These are phyloP conservation scores for Gaultheria prostrata DNA, from an alignment of 148 eudicot species.

Conservation along the genomic window DNA sequence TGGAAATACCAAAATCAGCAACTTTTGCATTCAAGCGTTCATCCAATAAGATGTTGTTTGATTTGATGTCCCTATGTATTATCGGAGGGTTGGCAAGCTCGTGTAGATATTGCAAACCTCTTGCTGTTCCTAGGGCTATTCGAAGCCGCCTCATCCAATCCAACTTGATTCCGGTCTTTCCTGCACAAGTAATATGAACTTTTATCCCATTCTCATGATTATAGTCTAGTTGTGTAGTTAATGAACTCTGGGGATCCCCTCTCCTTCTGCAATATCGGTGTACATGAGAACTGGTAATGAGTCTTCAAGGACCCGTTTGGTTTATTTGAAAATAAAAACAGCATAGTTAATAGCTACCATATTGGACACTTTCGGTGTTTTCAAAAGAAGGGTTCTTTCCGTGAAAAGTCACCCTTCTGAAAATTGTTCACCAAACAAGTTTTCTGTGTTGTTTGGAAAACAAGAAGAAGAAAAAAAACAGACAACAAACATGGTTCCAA, in stretches of 20 bases:
- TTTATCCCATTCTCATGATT: background rate
- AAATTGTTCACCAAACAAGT: background rate
- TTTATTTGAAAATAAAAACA: background rate
- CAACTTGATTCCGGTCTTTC: constrained; percentile 45
- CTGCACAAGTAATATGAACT: constrained; percentile 20
- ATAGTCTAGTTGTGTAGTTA: background rate
- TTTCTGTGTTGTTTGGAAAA: background rate
- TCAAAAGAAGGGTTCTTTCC: background rate
- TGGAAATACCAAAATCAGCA: constrained; percentile 58
- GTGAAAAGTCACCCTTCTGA: background rate
- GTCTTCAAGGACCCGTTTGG: background rate
- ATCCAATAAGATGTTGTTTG: constrained; percentile 49
- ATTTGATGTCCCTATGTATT: constrained; percentile 60
- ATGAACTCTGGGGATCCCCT: background rate
- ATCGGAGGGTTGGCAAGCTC: constrained; percentile 57
- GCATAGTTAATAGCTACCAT: background rate
- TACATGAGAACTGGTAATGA: background rate
- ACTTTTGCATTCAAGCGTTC: constrained; percentile 49
- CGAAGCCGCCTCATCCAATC: constrained; percentile 52
- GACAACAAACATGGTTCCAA: background rate
- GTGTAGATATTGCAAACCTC: constrained; percentile 53
- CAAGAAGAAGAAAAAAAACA: background rate
- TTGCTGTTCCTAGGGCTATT: constrained; percentile 53
- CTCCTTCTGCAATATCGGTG: background rate
- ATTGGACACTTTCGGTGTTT: background rate